Evolutionary conservation across 2,329 filamentous ascomycete genomes (phyloP), one percentile per base, ranked within the genome.

Genomic region (Alternaria consortialis): DNA sequence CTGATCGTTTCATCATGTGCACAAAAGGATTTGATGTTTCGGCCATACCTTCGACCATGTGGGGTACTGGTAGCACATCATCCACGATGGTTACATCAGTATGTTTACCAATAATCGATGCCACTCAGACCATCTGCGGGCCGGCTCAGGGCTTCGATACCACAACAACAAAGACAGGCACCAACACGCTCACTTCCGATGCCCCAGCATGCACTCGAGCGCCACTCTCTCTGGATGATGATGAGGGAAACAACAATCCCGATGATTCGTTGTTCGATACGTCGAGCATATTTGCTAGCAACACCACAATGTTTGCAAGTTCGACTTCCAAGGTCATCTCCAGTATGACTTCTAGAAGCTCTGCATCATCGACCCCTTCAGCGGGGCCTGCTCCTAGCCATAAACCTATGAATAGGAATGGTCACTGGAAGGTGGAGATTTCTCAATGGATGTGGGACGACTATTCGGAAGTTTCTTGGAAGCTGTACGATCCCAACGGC

Each of bases 191-290:
- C 7, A 58, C 32, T 6, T 58, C 53, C 20, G 60, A 63, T 20
- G 60, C 36, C 12, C 65, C 63, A 17, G 62, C 63, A 12, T 76
- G 74, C 34, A 71, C 68, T 6, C 53, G 57, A 4, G 69, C 63
- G 8, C 64, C 71, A 7, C 63, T 75, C 5, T 63, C 55, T n/a
- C 58, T 75, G 1, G 71, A 76, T 40, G 72, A 75, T n/a, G 72
- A 75, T 31, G 66, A 75, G 42, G 73, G 73, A 3, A 63, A 71
- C 31, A 72, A 75, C 42, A 65, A 64, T 29, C 61, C 60, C 2
- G 57, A 62, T 4, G 54, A 63, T 42, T 48, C 52, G 11, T 29
- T 58, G 36, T 42, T 42, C 20, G 53, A 46, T 39, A 61, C 52
- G 8, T 57, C 43, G 5, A 48, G 37, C 9, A 56, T 37, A 5